Evolutionary conservation across 2,329 filamentous ascomycete species (phyloP), one percentile per base, ranked within the genome.

Genomic region (Beauveria bassiana): DNA sequence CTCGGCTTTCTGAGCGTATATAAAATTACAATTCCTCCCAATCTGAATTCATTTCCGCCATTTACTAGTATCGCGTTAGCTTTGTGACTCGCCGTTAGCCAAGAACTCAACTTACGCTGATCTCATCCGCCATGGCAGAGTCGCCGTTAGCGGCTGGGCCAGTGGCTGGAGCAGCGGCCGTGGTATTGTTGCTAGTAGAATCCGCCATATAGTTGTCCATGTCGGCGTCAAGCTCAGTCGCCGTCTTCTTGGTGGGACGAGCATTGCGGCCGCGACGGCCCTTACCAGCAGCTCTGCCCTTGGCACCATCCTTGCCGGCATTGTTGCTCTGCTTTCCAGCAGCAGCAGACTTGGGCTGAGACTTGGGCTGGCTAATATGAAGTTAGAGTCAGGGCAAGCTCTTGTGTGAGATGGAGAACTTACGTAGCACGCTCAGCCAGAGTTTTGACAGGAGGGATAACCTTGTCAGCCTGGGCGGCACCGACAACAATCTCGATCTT

Each of bases 401-500:
- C 14, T 38, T 16, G 34, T 38, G 14, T 38, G 34, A 38, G 34
- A 38, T 16, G 5, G 5, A 38, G 70, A 73, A 60, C 58, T 61
- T 42, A 61, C 58, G 85, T 84, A 68, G 96, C 87, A 69, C 95
- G 93, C 70, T 98, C 93, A 61, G 87, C 87, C 47, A 98, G 84
- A 18, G 86, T 81, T 81, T 89, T 85, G 4, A 85, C 79, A 50
- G 86, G 77, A 1, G 88, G 84, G 52, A 84, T 81, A 22, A 90
- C 82, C 65, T 85, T 81, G 42, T 89, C 86, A 52, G 87, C 86
- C 67, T 86, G 84, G 51, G 86, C 85, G 54, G 90, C 90, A 71
- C 90, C 89, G 65, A 96, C 85, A 61, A 99, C 86, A 65, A 99
- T 88, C 76, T 98, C 93, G 70, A 99, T 92, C 88, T 93, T 96